Percentiles rank a stretch among this genome's conserved stretches.
phyloP scores from a whole-genome alignment of 2,329 filamentous ascomycete species.

The Huntiella decipiens region DNA sequence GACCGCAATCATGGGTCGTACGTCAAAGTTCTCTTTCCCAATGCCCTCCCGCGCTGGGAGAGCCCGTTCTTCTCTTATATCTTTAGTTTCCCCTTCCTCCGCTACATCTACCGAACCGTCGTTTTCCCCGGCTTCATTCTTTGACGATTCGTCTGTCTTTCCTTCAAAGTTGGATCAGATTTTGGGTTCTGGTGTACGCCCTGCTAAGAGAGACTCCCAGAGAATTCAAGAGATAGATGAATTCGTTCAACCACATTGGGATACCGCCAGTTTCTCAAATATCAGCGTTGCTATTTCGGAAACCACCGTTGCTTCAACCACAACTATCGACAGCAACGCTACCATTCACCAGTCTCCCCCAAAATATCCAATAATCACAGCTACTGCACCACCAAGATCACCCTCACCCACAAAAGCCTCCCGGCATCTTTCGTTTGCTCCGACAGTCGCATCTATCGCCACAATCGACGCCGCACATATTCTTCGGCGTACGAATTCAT shows the following conservation, averaged over 20 bases:
- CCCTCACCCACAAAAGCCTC: not conserved
- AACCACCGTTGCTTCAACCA: conserved; percentile 6
- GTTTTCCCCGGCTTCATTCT: not conserved
- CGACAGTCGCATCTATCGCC: conserved; percentile 13
- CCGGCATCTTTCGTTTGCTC: conserved; percentile 5
- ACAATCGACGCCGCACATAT: conserved; percentile 24
- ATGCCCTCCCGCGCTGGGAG: conserved; percentile 6
- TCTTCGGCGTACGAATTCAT: conserved; percentile 30
- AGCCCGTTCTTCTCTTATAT: conserved; percentile 10
- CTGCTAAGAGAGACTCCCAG: not conserved
- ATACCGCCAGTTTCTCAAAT: conserved; percentile 5
- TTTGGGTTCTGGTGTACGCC: conserved; percentile 2
- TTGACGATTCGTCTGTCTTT: too few relatives aligned
- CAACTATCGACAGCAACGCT: conserved; percentile 4
- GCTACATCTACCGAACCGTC: conserved; percentile 1
- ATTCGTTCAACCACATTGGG: not conserved
- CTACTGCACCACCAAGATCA: too few relatives aligned
- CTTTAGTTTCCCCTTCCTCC: conserved; percentile 1
- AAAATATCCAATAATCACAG: not conserved
- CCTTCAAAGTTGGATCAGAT: conserved; percentile 7
- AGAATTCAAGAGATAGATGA: too few relatives aligned
- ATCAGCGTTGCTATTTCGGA: conserved; percentile 4
- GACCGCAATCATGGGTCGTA: conserved; percentile 8
- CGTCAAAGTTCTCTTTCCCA: conserved; percentile 12
- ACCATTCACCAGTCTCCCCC: conserved; percentile 3